Evolutionary conservation across 495 filamentous ascomycete species (phyloP).

Genomic region (Jackrogersella multiformis): DNA sequence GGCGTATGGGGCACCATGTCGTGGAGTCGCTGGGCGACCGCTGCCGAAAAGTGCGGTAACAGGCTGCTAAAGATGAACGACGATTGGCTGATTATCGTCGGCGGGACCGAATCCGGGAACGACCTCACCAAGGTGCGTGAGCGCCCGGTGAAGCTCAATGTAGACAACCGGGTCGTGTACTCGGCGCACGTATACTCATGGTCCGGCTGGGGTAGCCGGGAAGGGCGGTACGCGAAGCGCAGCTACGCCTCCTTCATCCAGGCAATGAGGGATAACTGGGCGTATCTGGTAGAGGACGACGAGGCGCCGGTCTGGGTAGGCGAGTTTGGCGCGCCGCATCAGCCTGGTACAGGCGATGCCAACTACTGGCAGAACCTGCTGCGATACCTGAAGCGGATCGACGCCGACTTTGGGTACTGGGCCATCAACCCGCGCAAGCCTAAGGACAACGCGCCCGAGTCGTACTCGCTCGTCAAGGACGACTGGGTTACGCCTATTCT

Average conservation of each 20-base stretch:
- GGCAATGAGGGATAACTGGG: conserved; percentile 69
- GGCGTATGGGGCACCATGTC: conserved; percentile 71
- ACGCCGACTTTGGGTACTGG: conserved; percentile 72
- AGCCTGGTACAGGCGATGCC: conserved; percentile 58
- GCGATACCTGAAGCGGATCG: conserved; percentile 60
- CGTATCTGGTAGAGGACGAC: conserved; percentile 64
- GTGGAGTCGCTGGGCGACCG: conserved; percentile 66
- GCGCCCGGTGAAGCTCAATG: conserved; percentile 62
- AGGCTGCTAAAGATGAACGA: conserved; percentile 62
- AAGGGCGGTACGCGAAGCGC: conserved; percentile 61
- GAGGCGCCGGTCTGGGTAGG: conserved; percentile 69
- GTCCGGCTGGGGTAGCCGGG: conserved; percentile 68
- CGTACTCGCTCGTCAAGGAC: conserved; percentile 64
- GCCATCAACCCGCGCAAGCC: conserved; percentile 68
- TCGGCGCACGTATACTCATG: conserved; percentile 69
- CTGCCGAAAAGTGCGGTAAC: conserved; percentile 65
- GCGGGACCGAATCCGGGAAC: conserved; percentile 68
- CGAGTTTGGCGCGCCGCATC: conserved; percentile 64
- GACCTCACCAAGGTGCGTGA: conserved; percentile 59
- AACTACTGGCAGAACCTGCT: conserved; percentile 70
- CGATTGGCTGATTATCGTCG: conserved; percentile 70
- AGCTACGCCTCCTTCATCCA: conserved; percentile 64
- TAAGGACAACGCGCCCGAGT: conserved; percentile 60
- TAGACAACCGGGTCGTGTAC: conserved; percentile 65
- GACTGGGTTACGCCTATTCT: conserved; percentile 65